Base-by-base conservation (phyloP, 2,329 filamentous ascomycete genomes). In the Ceratocystis diversiconidia region DNA sequence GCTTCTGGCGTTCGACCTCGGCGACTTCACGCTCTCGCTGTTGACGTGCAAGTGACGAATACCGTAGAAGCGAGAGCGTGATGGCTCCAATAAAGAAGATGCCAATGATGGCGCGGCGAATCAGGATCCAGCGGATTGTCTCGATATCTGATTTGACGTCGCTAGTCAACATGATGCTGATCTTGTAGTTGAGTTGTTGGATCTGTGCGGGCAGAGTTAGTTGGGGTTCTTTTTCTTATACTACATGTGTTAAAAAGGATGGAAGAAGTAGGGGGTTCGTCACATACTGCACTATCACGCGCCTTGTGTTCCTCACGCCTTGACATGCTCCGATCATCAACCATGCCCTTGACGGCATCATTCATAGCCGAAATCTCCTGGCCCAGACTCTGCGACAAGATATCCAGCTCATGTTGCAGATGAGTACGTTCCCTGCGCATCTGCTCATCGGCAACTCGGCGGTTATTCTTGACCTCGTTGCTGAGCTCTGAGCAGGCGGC, bases 171-270 rank as follows among this genome's bases (percentile, higher is more conserved):
- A 84, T 82, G 41, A 96, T 90, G 25, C 89, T 95, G 74, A 99
- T 97, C 74, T 95, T 94, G 76, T 97, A 96, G 76, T 92, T 95
- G 70, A 97, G 82, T 77, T 96, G 88, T 79, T 96, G 92, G 69
- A 96, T 92, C 81, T 90, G 71, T n/a, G 28, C 25, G 32, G 2
- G 25, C 25, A 30, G 3, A 19, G 63, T 73, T 67, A 72, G 69
- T 25, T 15, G 61, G 25, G 59, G 12, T 22, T 15, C 59, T 22
- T 61, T 5, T 30, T 30, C 19, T 15, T 12, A 15, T 41, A 41
- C 10, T 41, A 1, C 36, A 41, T 41, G 6, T 22, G 30, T 5
- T 17, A 30, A 22, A 46, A 22, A 55, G 61, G 25, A 12, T 12
- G 48, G 4, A 12, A 5, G 30, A 43, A 48, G 30, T 44, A 48